Conservation (phyloP, 768 basidiomycete genomes). For the Auriscalpium vulgare region DNA sequence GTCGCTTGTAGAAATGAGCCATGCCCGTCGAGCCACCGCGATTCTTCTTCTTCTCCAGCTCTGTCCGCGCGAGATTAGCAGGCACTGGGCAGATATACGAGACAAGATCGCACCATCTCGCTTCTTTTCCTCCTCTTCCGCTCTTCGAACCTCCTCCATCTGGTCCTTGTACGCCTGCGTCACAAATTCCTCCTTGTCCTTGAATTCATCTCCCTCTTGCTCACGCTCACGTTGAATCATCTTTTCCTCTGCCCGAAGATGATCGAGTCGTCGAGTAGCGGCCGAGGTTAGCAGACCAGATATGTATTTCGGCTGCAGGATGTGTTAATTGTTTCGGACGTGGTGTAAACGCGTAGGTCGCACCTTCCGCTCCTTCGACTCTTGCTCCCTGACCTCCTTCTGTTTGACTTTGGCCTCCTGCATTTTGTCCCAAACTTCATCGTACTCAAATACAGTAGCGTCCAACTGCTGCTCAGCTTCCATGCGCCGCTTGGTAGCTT, state of each 20-base stretch:
- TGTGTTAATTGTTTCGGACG: neutral
- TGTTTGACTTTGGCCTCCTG: constrained; percentile 74
- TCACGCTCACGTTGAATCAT: constrained; percentile 92
- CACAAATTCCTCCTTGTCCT: constrained; percentile 94
- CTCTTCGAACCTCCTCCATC: constrained; percentile 82
- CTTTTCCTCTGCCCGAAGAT: constrained; percentile 93
- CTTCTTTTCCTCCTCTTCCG: constrained; percentile 87
- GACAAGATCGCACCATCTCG: constrained; percentile 64
- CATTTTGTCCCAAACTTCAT: constrained; percentile 95
- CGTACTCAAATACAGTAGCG: constrained; percentile 84
- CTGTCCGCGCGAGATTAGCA: constrained; percentile 15
- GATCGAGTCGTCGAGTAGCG: constrained; percentile 80
- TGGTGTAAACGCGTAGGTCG: constrained; percentile 1
- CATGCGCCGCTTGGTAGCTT: constrained; percentile 62
- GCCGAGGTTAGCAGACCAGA: constrained; percentile 69
- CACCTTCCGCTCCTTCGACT: constrained; percentile 76
- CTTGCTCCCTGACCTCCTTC: constrained; percentile 70
- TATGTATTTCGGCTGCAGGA: constrained; percentile 85
- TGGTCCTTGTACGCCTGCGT: constrained; percentile 97
- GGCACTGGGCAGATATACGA: neutral
- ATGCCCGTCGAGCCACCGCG: constrained; percentile 61
- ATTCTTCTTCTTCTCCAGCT: constrained; percentile 54
- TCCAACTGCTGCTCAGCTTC: constrained; percentile 77
- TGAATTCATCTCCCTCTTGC: constrained; percentile 86
- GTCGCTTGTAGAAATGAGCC: constrained; percentile 74